Percentiles rank a stretch among this genome's conserved stretches.
These are phyloP conservation scores for Malassezia restricta DNA, from an alignment of 1,284 basidiomycete genomes.

Conservation along the genomic window DNA sequence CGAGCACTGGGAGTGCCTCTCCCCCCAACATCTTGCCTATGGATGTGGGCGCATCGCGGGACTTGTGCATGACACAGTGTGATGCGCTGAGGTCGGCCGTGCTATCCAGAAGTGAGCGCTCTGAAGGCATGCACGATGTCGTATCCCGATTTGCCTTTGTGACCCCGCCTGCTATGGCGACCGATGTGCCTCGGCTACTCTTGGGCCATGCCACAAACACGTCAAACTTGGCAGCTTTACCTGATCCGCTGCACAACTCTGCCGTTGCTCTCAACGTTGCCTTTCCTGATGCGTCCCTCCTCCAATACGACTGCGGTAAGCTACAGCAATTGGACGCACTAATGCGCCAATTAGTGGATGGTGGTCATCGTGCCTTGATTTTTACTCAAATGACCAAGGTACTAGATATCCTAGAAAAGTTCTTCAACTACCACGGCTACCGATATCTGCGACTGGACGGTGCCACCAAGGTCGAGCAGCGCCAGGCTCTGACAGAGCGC, in stretches of 20 bases:
- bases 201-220: constrained; percentile 16
- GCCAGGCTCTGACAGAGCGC: constrained; percentile 88
- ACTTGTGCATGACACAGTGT: constrained; percentile 52
- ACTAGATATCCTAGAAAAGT: constrained; percentile 84
- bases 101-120: constrained; percentile 57
- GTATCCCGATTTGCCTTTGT: constrained; percentile 70
- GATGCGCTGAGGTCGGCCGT: constrained; percentile 48
- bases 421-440: constrained; percentile 84
- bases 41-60: constrained; percentile 48
- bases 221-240: constrained; percentile 22
- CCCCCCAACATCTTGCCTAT: constrained; percentile 48
- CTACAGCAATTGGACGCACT: constrained; percentile 70
- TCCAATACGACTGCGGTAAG: constrained; percentile 95
- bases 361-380: constrained; percentile 78
- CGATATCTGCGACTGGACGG: constrained; percentile 86
- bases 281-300: constrained; percentile 75
- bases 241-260: constrained; percentile 55
- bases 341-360: constrained; percentile 69
- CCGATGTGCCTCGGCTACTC: constrained; percentile 51
- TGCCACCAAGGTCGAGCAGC: constrained; percentile 85
- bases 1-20: constrained; percentile 4
- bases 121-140: constrained; percentile 52
- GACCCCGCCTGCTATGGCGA: constrained; percentile 67
- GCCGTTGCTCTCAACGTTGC: constrained; percentile 80
- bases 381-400: constrained; percentile 97